Evolutionary conservation across 2,329 filamentous ascomycete genomes (phyloP), one percentile per base, ranked within the genome.

Genomic region (Ophiostoma australiae): DNA sequence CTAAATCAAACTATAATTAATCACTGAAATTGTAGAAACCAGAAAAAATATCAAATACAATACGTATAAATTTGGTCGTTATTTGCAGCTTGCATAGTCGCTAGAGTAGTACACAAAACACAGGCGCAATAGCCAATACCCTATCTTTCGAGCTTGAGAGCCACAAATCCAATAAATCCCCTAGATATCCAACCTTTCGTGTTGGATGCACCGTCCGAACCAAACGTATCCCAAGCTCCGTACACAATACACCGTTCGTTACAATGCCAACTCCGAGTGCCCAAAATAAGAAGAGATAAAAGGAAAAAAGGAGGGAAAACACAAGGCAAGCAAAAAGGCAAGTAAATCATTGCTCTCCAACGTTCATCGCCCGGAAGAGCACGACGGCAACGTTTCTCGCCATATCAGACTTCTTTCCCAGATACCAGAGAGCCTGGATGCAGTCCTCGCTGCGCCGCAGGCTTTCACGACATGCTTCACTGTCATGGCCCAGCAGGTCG

Each of bases 351-450:
- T 35, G 27, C 15, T 63, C 20, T 20, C 35, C 20, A 20, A 66
- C 61, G 17, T 70, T 74, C 81, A 92, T 85, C 89, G 91, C 81
- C 90, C 86, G 92, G 78, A 90, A 89, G 79, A 89, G 87, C 83
- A 84, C 86, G 77, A 80, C 83, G 74, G 78, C 81, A 75, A 84
- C 85, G 77, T 70, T 71, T 20, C 74, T 72, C 0, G 74, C 74
- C 74, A 75, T 86, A 73, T 87, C 85, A 3, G 84, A 86, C 75
- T 87, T 87, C 71, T 82, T 82, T 1, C 85, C 85, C 23, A 87
- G 77, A 70, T 83, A 83, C 80, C 84, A 85, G 35, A 88, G 78
- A 2, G 84, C 85, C 74, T 81, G 81, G 23, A 86, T 81, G 74
- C 84, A 87, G 68, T 82, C 79, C 69, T 84, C 80, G 70, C 81